Evolutionary conservation across 2,329 filamentous ascomycete species (phyloP).

Genomic region (Diaporthe longicolla): DNA sequence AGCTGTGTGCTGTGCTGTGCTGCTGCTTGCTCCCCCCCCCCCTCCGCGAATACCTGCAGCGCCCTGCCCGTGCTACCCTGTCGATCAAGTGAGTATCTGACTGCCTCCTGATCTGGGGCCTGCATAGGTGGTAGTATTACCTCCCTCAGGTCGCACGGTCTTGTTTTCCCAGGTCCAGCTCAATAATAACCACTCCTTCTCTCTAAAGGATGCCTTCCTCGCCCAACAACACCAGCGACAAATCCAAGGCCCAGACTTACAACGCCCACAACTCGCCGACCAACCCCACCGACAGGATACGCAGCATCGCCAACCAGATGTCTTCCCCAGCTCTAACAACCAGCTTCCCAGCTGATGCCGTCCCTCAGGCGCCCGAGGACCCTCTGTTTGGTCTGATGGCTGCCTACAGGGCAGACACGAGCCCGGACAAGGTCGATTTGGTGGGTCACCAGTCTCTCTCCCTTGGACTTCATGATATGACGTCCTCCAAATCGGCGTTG

Average conservation of each 20-base stretch:
- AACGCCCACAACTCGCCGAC: slow-evolving; percentile 56
- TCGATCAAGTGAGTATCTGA: slow-evolving; percentile 28
- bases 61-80: slow-evolving; percentile 13
- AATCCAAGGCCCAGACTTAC: slow-evolving; percentile 23
- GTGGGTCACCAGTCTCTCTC: slow-evolving; percentile 63
- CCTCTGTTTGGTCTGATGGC: slow-evolving; percentile 93
- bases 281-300: slow-evolving; percentile 66
- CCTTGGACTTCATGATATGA: slow-evolving; percentile 26
- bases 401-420: slow-evolving; percentile 85
- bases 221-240: slow-evolving; percentile 47
- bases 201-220: slow-evolving; percentile 82
- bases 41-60: slow-evolving; percentile 24
- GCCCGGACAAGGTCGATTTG: slow-evolving; percentile 89
- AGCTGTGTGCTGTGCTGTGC: slow-evolving; percentile 11
- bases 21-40: background rate
- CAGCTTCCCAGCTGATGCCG: slow-evolving; percentile 80
- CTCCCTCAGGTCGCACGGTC: slow-evolving; percentile 16
- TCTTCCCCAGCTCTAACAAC: slow-evolving; percentile 70
- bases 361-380: slow-evolving; percentile 94
- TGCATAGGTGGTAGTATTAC: slow-evolving; percentile 2
- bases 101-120: slow-evolving; percentile 26
- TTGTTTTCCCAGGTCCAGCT: slow-evolving; percentile 10
- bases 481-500: slow-evolving; percentile 15
- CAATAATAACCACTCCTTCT: slow-evolving; percentile 31
- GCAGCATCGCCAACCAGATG: slow-evolving; percentile 79